Conservation (phyloP, 2,329 filamentous ascomycete genomes). For the Paecilomyces dactylethromorphus region DNA sequence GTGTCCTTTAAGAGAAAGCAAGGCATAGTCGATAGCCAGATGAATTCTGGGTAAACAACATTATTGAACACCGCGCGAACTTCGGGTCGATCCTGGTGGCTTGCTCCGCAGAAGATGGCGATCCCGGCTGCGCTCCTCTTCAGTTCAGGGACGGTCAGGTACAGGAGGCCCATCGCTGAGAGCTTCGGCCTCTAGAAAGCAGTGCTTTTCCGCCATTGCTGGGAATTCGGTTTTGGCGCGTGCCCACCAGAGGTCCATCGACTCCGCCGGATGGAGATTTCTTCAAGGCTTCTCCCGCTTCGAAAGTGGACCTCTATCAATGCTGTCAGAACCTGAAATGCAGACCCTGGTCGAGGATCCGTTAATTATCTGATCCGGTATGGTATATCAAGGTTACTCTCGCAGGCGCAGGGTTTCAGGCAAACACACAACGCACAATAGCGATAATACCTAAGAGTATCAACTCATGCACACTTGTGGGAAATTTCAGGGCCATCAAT, state of each 20-base stretch:
- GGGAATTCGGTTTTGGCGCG: background rate
- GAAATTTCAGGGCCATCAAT: background rate
- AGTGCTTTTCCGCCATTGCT: background rate
- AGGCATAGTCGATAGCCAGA: background rate
- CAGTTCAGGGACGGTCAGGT: background rate
- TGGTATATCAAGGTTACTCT: background rate
- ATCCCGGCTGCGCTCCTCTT: background rate
- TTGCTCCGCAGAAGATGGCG: background rate
- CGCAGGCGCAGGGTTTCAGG: background rate
- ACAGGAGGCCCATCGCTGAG: background rate
- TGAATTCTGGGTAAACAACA: background rate
- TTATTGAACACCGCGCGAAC: background rate
- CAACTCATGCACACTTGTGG: background rate
- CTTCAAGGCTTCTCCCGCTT: constrained; percentile 10
- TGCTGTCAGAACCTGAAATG: background rate
- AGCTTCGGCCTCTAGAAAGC: background rate
- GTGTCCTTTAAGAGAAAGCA: background rate
- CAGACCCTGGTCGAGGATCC: background rate
- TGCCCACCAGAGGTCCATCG: constrained; percentile 2
- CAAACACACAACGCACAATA: background rate
- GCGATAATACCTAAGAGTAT: background rate
- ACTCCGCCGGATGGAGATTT: constrained; percentile 5
- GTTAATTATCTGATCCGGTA: background rate
- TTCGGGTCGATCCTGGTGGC: background rate
- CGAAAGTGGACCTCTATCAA: constrained; percentile 6